A percentile compares a stretch with the other conserved stretches of the same genome.
Conservation (phyloP, 768 basidiomycete genomes). For the Boletellus ananas region DNA sequence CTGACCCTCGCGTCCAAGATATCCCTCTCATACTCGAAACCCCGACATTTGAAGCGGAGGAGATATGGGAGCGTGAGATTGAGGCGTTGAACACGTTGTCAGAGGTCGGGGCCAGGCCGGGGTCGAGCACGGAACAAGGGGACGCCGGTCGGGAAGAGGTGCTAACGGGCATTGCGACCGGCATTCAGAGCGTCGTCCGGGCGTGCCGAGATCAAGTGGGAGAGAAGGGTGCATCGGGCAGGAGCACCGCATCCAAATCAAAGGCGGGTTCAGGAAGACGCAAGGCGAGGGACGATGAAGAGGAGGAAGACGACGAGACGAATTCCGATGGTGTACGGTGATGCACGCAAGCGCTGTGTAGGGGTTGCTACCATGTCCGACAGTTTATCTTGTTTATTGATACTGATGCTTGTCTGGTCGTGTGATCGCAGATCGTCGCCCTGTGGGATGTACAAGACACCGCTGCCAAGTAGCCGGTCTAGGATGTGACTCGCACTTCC, state of each 20-base stretch:
- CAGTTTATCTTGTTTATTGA: neutral
- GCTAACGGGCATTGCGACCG: constrained; percentile 9
- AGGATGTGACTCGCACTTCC: too few relatives aligned
- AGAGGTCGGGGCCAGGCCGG: constrained; percentile 2
- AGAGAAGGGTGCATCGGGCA: neutral
- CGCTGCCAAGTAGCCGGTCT: too few relatives aligned
- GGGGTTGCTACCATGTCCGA: neutral
- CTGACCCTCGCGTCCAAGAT: constrained; percentile 59
- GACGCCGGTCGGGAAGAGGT: neutral
- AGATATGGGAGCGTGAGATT: constrained; percentile 75
- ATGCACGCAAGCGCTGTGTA: neutral
- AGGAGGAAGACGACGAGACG: constrained; percentile 3
- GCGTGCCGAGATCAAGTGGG: constrained; percentile 4
- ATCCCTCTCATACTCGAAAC: constrained; percentile 86
- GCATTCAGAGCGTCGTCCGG: constrained; percentile 12
- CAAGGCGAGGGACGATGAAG: constrained; percentile 2
- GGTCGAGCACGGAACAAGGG: neutral
- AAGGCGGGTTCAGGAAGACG: constrained; percentile 5
- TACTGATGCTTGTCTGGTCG: neutral
- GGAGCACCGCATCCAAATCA: neutral
- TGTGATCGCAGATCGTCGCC: too few relatives aligned
- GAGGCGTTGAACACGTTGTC: constrained; percentile 50
- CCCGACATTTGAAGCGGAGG: constrained; percentile 61
- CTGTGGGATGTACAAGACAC: too few relatives aligned
- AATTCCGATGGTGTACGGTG: constrained; percentile 5